phyloP scores from a whole-genome alignment of 2,329 filamentous ascomycete genomes.

The Colletotrichum sp. region DNA sequence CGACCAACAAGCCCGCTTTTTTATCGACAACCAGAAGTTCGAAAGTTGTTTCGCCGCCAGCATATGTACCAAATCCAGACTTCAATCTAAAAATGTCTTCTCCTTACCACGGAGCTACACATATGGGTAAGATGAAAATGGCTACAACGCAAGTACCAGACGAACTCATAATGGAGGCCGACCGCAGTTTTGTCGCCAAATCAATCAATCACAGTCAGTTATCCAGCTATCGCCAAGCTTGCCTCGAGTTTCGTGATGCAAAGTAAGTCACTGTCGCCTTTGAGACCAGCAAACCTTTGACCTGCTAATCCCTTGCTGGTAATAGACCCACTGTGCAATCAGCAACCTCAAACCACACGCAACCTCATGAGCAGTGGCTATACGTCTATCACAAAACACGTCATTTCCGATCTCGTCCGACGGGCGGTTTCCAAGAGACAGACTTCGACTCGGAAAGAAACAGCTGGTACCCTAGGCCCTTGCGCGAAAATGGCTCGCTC shows the following conservation, averaged over 20 bases:
- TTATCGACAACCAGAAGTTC: background rate
- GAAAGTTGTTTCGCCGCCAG: background rate
- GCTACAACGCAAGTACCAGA: background rate
- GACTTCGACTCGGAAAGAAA: background rate
- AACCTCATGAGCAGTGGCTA: background rate
- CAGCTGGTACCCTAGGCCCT: background rate
- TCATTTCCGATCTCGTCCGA: background rate
- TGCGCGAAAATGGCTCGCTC: background rate
- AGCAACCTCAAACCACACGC: background rate
- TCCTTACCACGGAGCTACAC: background rate
- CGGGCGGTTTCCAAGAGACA: background rate
- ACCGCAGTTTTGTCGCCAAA: background rate
- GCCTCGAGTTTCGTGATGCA: background rate
- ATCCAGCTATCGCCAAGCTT: background rate
- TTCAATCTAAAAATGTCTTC: background rate
- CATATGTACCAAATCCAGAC: background rate
- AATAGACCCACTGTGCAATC: background rate
- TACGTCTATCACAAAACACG: background rate
- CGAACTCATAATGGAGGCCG: background rate
- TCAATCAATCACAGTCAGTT: background rate
- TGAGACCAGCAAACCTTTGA: background rate
- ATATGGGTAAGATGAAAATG: background rate
- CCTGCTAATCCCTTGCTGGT: background rate
- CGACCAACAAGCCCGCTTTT: background rate
- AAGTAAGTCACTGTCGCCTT: background rate